phyloP scores from a whole-genome alignment of 192 early-diverging fungal species.

The Coemansia sp. region DNA sequence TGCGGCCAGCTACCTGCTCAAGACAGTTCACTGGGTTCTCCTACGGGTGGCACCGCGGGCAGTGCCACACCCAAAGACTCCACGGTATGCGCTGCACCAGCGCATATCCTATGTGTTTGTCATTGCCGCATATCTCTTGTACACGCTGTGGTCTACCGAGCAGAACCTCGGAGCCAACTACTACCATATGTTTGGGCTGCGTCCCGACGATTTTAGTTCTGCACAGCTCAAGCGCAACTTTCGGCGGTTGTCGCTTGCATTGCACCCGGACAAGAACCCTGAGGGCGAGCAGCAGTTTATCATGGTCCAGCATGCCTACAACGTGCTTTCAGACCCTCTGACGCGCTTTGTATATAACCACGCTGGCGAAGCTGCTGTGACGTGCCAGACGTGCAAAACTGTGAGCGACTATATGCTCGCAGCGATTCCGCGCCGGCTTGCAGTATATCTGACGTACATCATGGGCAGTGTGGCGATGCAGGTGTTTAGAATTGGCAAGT shows the following conservation, averaged over 20 bases:
- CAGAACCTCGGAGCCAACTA: constrained; percentile 30
- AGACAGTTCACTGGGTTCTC: constrained; percentile 26
- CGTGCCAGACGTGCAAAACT: constrained; percentile 55
- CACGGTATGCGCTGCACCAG: constrained; percentile 25
- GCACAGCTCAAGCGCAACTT: constrained; percentile 45
- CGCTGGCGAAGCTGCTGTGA: constrained; percentile 60
- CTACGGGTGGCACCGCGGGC: constrained; percentile 19
- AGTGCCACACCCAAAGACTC: constrained; percentile 35
- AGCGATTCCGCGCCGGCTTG: constrained; percentile 37
- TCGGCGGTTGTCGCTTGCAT: constrained; percentile 55
- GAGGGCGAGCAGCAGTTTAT: constrained; percentile 71
- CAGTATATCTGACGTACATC: constrained; percentile 24
- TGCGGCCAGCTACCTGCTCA: constrained; percentile 28
- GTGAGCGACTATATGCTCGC: constrained; percentile 87
- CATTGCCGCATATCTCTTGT: constrained; percentile 26
- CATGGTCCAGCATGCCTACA: constrained; percentile 74
- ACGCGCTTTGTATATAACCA: constrained; percentile 70
- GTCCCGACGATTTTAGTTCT: constrained; percentile 15
- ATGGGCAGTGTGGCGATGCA: constrained; percentile 42
- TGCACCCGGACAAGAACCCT: constrained; percentile 68
- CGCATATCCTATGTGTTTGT: constrained; percentile 43
- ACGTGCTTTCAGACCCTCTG: constrained; percentile 65
- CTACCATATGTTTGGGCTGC: constrained; percentile 48
- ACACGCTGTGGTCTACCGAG: constrained; percentile 42
- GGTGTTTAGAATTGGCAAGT: constrained; percentile 37